Evolutionary conservation across 2,329 filamentous ascomycete species (phyloP), one percentile per base, ranked within the genome.

Genomic region (Neurospora sp.): DNA sequence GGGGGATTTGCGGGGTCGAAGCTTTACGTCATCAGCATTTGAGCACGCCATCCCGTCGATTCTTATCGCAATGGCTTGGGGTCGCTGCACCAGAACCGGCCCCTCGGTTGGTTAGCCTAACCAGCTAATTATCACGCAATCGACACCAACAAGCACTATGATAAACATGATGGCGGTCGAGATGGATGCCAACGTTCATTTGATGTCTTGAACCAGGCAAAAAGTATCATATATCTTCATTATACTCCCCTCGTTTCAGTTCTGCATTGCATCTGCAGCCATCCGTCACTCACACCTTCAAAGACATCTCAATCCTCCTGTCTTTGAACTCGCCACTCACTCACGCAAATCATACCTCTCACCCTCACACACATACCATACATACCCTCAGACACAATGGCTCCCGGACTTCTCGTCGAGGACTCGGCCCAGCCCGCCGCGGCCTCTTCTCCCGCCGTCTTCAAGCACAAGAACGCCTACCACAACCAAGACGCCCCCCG

Each of bases 401-500:
- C 75, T 8, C 75, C 75, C 17, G 75, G 75, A 43, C 12, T 74
- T 68, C 75, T 77, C 39, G 67, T 74, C 46, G 73, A 75, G 40
- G 73, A 75, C 28, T 4, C 3, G 66, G 41, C 72, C 65, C 68
- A 70, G 33, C 23, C 46, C 39, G 8, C 46, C n/a, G 37, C 23
- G 28, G 19, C 4, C 17, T 12, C 62, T 52, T 6, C 57, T 62
- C 33, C 66, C 43, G 1, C 67, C 38, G 6, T 23, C 40, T 17
- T n/a, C 68, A 46, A 73, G 52, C 52, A 62, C 52, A 62, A 62
- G 52, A 62, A 62, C 52, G 15, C 52, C 15, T 62, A 72, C 62
- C 67, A 65, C 69, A 80, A 79, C 72, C 68, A 77, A 65, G 75
- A 79, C 19, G 80, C 79, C 1, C 77, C 79, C 1, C 76, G 75